These are phyloP conservation scores for Paspalum vaginatum DNA, from an alignment of 176 grass and related monocot species.

Conservation along the genomic window DNA sequence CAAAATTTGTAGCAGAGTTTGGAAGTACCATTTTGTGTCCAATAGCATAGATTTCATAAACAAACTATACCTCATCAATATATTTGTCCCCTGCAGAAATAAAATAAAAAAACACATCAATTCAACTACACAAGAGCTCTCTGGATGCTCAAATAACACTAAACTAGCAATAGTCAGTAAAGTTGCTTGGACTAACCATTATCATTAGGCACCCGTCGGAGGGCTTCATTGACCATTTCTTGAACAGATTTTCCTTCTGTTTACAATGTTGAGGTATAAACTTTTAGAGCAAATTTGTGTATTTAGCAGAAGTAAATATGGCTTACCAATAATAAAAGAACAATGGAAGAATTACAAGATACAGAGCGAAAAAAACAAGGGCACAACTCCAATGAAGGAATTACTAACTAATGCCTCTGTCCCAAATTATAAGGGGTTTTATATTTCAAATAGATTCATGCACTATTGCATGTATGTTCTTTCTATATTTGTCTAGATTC, in stretches of 20 bases:
- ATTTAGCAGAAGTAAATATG: conserved; percentile 5
- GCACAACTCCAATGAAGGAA: not conserved
- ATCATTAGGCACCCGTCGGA: conserved; percentile 81
- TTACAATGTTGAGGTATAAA: conserved; percentile 29
- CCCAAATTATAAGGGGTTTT: too few species aligned
- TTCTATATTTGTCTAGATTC: too few species aligned
- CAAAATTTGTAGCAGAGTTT: conserved; percentile 15
- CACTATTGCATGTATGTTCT: too few species aligned
- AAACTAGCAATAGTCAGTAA: conserved; percentile 7
- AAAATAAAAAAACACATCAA: conserved; percentile 27
- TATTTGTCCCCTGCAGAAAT: conserved; percentile 85
- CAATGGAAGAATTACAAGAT: not conserved
- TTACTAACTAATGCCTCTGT: not conserved
- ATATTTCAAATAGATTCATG: too few species aligned
- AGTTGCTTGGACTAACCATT: conserved; percentile 53
- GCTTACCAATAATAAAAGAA: conserved; percentile 10
- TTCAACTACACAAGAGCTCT: conserved; percentile 12
- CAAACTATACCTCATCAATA: conserved; percentile 81
- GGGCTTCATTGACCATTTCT: conserved; percentile 96
- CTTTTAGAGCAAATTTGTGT: conserved; percentile 17
- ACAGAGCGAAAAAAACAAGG: not conserved
- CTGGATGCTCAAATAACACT: conserved; percentile 17
- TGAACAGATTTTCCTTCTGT: conserved; percentile 99
- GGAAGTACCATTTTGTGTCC: not conserved
- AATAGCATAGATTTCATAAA: conserved; percentile 17